Percentiles rank a stretch among this genome's conserved stretches.
Conservation (phyloP, 495 filamentous ascomycete genomes). For the Penicillium simplicissimum region DNA sequence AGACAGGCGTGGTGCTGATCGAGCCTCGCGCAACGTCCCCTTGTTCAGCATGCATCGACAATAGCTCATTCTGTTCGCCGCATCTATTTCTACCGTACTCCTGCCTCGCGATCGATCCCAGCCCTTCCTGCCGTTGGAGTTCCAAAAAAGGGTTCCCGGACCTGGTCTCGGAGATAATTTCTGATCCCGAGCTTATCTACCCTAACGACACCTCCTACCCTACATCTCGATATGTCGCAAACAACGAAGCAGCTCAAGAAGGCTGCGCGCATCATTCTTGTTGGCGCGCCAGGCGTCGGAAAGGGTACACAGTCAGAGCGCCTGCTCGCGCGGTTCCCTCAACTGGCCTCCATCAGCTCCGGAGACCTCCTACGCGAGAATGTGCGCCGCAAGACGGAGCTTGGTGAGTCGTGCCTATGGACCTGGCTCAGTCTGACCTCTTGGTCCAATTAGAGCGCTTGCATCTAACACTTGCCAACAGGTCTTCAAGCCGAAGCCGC, state of each 20-base stretch:
- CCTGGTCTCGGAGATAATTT: conserved; percentile 13
- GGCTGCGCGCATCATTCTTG: conserved; percentile 90
- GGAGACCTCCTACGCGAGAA: conserved; percentile 90
- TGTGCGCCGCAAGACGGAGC: conserved; percentile 80
- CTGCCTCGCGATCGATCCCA: neutral
- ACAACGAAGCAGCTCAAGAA: conserved; percentile 59
- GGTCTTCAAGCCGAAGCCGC: conserved; percentile 85
- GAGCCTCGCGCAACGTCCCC: neutral
- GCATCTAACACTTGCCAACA: conserved; percentile 31
- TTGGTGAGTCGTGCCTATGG: conserved; percentile 59
- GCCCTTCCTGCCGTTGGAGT: neutral
- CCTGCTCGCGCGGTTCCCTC: conserved; percentile 80
- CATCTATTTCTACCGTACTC: neutral
- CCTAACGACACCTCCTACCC: neutral
- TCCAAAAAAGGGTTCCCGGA: conserved; percentile 9
- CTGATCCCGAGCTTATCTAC: conserved; percentile 7
- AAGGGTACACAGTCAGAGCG: conserved; percentile 96
- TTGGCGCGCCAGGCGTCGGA: conserved; percentile 89
- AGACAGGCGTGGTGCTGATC: conserved; percentile 4
- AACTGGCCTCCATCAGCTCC: conserved; percentile 88
- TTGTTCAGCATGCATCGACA: conserved; percentile 12
- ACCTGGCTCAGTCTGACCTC: neutral
- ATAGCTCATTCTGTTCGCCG: conserved; percentile 5
- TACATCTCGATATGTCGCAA: conserved; percentile 23
- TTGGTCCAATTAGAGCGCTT: neutral